Percentiles rank a stretch among this genome's conserved stretches.
Conservation (phyloP, 306 rosid genomes). For the Castanopsis chinensis region DNA sequence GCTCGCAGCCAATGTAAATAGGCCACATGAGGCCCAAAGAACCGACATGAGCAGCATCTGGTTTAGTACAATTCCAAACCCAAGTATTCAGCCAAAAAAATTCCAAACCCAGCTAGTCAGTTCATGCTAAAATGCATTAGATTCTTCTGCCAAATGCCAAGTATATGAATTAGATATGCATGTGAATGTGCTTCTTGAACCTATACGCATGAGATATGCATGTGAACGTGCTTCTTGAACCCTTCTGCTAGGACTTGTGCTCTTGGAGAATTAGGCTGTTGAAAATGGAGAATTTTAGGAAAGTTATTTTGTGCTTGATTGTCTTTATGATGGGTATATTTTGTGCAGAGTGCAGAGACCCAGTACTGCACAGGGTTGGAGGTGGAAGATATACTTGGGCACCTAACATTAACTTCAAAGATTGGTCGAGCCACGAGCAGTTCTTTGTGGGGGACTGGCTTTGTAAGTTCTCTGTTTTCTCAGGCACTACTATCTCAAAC, state of each 20-base stretch:
- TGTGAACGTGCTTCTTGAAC: not conserved
- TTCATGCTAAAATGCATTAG: no score
- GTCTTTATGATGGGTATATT: not conserved
- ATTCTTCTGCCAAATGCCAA: no score
- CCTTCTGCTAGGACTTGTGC: not conserved
- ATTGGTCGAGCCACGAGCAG: slow-evolving; percentile 44
- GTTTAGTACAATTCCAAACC: no score
- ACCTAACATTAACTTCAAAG: slow-evolving; percentile 42
- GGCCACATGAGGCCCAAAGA: no score
- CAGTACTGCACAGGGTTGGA: slow-evolving; percentile 55
- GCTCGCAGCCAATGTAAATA: no score
- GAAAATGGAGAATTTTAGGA: slow-evolving; percentile 14
- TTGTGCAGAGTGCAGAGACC: slow-evolving; percentile 33
- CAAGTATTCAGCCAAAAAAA: no score
- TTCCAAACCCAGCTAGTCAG: no score
- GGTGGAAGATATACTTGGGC: slow-evolving; percentile 57
- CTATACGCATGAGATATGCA: not conserved
- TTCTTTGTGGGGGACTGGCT: slow-evolving; percentile 64
- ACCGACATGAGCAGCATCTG: no score
- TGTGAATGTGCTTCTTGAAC: not conserved
- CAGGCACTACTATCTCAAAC: not conserved
- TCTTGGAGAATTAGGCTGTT: not conserved
- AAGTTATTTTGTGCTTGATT: not conserved
- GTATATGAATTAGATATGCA: not conserved
- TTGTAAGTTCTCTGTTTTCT: slow-evolving; percentile 28